Base-by-base conservation (phyloP, 2,329 filamentous ascomycete species). In the Aspergillus spinulosporus region DNA sequence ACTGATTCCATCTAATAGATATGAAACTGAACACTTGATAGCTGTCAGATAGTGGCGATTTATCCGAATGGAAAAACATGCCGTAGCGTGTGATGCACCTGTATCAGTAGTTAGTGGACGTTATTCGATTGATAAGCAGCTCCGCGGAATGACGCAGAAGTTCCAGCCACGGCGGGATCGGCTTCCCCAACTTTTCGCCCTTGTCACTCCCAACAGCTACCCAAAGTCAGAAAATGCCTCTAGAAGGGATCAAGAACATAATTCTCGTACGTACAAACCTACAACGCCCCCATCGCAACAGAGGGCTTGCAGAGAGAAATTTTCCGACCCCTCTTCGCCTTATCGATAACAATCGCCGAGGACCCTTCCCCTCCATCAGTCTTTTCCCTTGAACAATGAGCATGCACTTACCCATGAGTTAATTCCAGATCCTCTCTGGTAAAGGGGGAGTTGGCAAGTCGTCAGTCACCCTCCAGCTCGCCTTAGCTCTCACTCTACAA, bases 391-490 rank as follows among this genome's bases (percentile, higher is more conserved):
- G 5, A 47, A 26, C 31, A 36, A 11, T 11, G 7, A 34, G 3
- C n/a, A 47, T 21, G 59, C 21, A 31, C 21, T 32, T 3, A 11
- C 29, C n/a, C 32, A 36, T 12, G 4, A 43, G 4, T 42, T 9
- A 49, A 59, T 37, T 7, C 4, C 29, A 84, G 78, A 83, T 93
- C 60, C 88, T 99, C 47, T 97, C 94, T 9, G 94, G 94, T 66
- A 99, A 99, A 82, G 94, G 94, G 69, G 94, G 94, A 65, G 94
- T 99, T 15, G 94, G 94, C 57, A 99, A 99, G 80, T 97, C 93
- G 43, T 96, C 92, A 51, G 87, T 97, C n/a, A 97, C 94, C 0
- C 95, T 93, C 1, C 94, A 99, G 73, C 86, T 99, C 12, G 94
- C 94, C 6, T 84, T 99, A 37, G 92, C 92, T 0, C 85, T 99